Evolutionary conservation across 2,329 filamentous ascomycete genomes (phyloP).

Genomic region (Trichoderma koningii): DNA sequence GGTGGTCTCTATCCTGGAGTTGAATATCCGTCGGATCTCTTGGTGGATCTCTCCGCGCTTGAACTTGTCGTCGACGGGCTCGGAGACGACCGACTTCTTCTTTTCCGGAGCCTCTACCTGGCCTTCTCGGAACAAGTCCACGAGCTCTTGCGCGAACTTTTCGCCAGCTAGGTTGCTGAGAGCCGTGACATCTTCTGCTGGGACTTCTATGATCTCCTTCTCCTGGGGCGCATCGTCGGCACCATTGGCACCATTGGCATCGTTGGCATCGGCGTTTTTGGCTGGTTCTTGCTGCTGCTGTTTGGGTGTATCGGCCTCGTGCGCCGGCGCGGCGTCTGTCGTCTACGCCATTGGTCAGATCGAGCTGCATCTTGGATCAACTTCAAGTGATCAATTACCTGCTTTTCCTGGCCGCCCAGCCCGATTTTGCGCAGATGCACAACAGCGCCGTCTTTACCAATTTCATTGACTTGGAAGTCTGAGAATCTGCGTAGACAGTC

Average conservation of each 20-base stretch:
- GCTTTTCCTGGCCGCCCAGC: slow-evolving; percentile 29
- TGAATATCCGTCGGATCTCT: slow-evolving; percentile 76
- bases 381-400: background rate
- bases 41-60: slow-evolving; percentile 54
- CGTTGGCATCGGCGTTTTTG: slow-evolving; percentile 23
- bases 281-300: slow-evolving; percentile 30
- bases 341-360: slow-evolving; percentile 11
- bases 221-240: slow-evolving; percentile 28
- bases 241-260: slow-evolving; percentile 33
- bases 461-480: slow-evolving; percentile 92
- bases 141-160: slow-evolving; percentile 44
- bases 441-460: slow-evolving; percentile 72
- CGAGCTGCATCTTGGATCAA: background rate
- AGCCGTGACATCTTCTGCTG: slow-evolving; percentile 39
- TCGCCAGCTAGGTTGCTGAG: slow-evolving; percentile 46
- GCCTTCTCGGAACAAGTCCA: slow-evolving; percentile 46
- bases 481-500: slow-evolving; percentile 63
- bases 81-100: slow-evolving; percentile 43
- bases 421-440: slow-evolving; percentile 65
- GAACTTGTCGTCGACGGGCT: slow-evolving; percentile 48
- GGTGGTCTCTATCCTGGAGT: slow-evolving; percentile 72
- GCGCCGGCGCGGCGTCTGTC: background rate
- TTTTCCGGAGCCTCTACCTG: slow-evolving; percentile 36
- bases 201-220: slow-evolving; percentile 34
- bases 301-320: slow-evolving; percentile 20